Conservation (phyloP, 164 flowering plant genomes). For the Litsea cubeba region DNA sequence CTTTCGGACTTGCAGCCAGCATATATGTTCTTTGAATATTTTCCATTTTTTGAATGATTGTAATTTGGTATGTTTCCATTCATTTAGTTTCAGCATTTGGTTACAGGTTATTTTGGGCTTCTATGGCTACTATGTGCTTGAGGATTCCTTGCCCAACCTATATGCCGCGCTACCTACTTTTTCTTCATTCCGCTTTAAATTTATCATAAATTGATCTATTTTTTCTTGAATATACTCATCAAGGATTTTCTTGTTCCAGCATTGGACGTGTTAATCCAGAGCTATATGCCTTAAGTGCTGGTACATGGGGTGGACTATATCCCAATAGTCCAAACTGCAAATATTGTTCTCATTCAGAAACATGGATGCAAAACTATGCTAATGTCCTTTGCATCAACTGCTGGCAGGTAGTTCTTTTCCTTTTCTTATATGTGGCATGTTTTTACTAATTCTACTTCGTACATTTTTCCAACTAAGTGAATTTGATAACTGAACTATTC, state of each 20-base stretch:
- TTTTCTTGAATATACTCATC: slow-evolving; percentile 6
- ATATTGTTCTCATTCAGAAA: slow-evolving; percentile 24
- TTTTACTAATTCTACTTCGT: background rate
- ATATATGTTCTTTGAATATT: background rate
- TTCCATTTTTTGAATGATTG: background rate
- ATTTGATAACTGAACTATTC: no score
- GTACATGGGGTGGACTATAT: slow-evolving; percentile 39
- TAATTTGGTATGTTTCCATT: background rate
- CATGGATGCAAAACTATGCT: slow-evolving; percentile 70
- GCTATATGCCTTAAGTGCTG: slow-evolving; percentile 76
- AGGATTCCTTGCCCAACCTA: background rate
- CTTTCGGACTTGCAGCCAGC: background rate
- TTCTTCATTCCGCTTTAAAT: background rate
- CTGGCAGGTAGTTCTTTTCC: slow-evolving; percentile 71
- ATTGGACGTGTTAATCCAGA: slow-evolving; percentile 83
- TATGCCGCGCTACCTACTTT: background rate
- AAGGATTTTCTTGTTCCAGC: slow-evolving; percentile 41
- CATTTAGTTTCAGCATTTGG: background rate
- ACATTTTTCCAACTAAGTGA: no score
- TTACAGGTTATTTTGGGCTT: background rate
- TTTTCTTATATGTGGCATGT: background rate
- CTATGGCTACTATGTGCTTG: background rate
- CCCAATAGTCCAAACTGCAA: slow-evolving; percentile 13
- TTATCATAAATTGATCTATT: background rate
- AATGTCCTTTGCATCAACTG: slow-evolving; percentile 84